Base-by-base conservation (phyloP, 768 basidiomycete genomes). In the Russula earlei region DNA sequence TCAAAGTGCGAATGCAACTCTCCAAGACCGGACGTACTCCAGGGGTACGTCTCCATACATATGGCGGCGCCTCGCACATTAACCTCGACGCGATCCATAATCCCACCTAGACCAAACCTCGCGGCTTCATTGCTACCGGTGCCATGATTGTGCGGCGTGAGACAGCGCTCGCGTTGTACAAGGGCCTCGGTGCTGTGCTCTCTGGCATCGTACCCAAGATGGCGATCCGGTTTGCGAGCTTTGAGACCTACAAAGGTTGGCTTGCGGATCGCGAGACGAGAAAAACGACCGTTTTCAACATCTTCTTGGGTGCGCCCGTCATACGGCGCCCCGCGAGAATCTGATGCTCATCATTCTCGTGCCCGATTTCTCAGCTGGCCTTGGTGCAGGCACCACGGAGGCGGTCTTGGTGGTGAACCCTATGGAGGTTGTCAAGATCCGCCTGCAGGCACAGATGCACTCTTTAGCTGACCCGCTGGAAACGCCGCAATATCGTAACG, bases 1-100 rank as follows among this genome's bases (percentile, higher is more conserved):
- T 98, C 77, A 98, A 98, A 75, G 95, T 97, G 63, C 91, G 96
- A n/a, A 99, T 99, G 96, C 96, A 99, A 74, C 83, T 99, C 54
- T 90, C 89, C 56, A 82, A 75, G 70, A 85, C 92, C 10, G 82
- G 92, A 33, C 74, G 76, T 54, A 69, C 76, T 40, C 82, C 88
- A 50, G 96, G 96, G 45, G 96, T 98, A 70, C 68, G 89, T 85
- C 3, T 31, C 24, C 17, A 5, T 25, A n/a, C 20, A 43, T 25
- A 49, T 11, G 11, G 9, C 17, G n/a, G 55, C 25, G 36, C 22
- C 17, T 33, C 45, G 40, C 43, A n/a, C 42, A 11, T 27, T 24
- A 9, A 24, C 25, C 29, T 4, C 34, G n/a, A 55, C 36, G 37
- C 38, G 41, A 54, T 48, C 14, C 34, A 6, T 19, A 27, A 6